Evolutionary conservation across 1,139 yeast species (phyloP).

Genomic region (Suhomyces maxii): DNA sequence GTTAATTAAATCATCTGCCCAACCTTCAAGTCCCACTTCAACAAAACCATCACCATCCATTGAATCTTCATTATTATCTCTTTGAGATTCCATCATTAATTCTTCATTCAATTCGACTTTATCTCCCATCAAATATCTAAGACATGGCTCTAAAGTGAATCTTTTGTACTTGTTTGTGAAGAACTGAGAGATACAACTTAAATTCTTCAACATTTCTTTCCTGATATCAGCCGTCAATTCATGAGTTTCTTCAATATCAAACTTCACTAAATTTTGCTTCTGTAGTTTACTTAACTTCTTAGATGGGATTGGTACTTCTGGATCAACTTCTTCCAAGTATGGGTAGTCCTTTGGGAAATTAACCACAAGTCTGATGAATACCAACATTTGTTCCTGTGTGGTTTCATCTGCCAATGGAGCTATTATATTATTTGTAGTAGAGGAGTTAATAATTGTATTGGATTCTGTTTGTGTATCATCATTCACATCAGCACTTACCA

Average conservation of each 20-base stretch:
- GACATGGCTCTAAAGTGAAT: constrained; percentile 79
- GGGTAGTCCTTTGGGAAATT: constrained; percentile 77
- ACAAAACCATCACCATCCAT: constrained; percentile 20
- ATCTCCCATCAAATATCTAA: constrained; percentile 82
- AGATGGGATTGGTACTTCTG: constrained; percentile 13
- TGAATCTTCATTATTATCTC: constrained; percentile 23
- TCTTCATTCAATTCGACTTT: constrained; percentile 53
- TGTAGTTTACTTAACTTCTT: constrained; percentile 24
- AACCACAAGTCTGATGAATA: constrained; percentile 69
- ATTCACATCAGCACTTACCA: constrained; percentile 3
- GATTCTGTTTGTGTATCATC: constrained; percentile 3
- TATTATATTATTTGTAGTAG: background rate
- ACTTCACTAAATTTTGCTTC: constrained; percentile 34
- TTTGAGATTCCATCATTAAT: constrained; percentile 21
- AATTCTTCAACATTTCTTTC: constrained; percentile 48
- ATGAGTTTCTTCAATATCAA: constrained; percentile 75
- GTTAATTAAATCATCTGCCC: constrained; percentile 47
- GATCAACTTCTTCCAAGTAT: constrained; percentile 46
- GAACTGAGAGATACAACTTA: constrained; percentile 57
- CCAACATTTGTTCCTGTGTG: constrained; percentile 49
- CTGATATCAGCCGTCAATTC: constrained; percentile 54
- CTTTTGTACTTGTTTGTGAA: constrained; percentile 55
- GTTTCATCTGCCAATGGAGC: constrained; percentile 9
- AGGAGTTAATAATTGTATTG: constrained; percentile 1
- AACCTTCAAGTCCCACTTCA: constrained; percentile 44